Evolutionary conservation across 2,329 filamentous ascomycete genomes (phyloP).

Genomic region (Tolypocladium tropicale): DNA sequence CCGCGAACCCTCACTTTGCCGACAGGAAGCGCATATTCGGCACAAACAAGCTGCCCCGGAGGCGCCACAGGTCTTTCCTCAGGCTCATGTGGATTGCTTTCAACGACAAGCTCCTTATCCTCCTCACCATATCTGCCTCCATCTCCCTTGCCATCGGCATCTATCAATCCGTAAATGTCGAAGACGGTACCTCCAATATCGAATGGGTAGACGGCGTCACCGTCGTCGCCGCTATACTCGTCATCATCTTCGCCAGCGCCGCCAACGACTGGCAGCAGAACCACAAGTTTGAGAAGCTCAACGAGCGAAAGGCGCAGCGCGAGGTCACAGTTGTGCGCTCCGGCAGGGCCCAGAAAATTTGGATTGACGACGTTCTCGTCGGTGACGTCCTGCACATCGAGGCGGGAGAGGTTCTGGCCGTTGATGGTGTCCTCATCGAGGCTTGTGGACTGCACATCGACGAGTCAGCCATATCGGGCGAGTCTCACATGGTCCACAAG

Average conservation of each 20-base stretch:
- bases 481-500: conserved; percentile 65
- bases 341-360: conserved; percentile 58
- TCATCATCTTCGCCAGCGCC: conserved; percentile 69
- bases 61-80: conserved; percentile 59
- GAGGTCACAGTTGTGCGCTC: conserved; percentile 68
- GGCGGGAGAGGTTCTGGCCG: conserved; percentile 61
- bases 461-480: conserved; percentile 67
- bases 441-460: conserved; percentile 48
- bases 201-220: conserved; percentile 79
- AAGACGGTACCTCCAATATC: conserved; percentile 41
- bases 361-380: conserved; percentile 60
- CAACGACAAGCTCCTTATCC: conserved; percentile 70
- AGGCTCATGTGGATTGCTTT: conserved; percentile 66
- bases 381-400: conserved; percentile 66
- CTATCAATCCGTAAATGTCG: conserved; percentile 56
- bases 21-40: conserved; percentile 64
- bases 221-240: conserved; percentile 64
- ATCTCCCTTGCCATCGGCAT: conserved; percentile 66
- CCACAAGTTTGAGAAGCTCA: conserved; percentile 68
- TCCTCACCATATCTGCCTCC: conserved; percentile 60
- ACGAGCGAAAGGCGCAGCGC: conserved; percentile 69
- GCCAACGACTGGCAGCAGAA: conserved; percentile 77
- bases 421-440: conserved; percentile 58
- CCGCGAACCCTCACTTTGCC: conserved; percentile 14
- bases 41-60: conserved; percentile 45